phyloP scores from a whole-genome alignment of 129 eudicot species.

The Saussurea involucrata region DNA sequence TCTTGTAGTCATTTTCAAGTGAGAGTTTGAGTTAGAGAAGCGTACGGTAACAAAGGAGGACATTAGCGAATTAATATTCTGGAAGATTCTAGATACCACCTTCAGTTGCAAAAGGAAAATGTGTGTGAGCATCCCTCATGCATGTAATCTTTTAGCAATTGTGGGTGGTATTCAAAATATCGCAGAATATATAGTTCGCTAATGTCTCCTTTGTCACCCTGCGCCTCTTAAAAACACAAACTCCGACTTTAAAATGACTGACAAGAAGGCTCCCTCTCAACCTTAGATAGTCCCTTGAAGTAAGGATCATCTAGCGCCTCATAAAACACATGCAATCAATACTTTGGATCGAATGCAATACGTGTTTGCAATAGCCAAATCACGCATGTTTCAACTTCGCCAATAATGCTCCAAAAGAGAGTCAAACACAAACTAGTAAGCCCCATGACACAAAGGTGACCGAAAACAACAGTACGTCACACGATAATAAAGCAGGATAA shows the following conservation, averaged over 20 bases:
- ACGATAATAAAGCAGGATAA: too few species aligned
- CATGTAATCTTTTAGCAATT: slow-evolving; percentile 64
- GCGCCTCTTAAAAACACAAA: slow-evolving; percentile 74
- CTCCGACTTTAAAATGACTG: slow-evolving; percentile 70
- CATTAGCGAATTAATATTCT: slow-evolving; percentile 66
- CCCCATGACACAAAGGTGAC: not conserved
- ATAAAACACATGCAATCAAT: slow-evolving; percentile 27
- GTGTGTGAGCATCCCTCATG: slow-evolving; percentile 54
- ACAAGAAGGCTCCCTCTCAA: slow-evolving; percentile 77
- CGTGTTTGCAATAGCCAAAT: slow-evolving; percentile 45
- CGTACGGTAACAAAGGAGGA: slow-evolving; percentile 73
- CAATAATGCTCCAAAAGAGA: not conserved
- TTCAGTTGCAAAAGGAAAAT: slow-evolving; percentile 60
- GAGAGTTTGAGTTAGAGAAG: slow-evolving; percentile 92
- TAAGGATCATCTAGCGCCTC: slow-evolving; percentile 74
- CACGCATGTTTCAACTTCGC: not conserved
- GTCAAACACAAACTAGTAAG: not conserved
- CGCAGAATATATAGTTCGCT: slow-evolving; percentile 75
- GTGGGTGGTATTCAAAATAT: slow-evolving; percentile 85
- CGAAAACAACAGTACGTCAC: too few species aligned
- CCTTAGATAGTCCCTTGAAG: slow-evolving; percentile 73
- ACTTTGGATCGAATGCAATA: slow-evolving; percentile 76
- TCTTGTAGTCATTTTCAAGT: slow-evolving; percentile 68
- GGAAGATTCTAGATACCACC: slow-evolving; percentile 80
- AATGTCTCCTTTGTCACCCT: slow-evolving; percentile 71